These are phyloP conservation scores for Botryosphaeria agaves DNA, from an alignment of 2,329 filamentous ascomycete genomes.

Conservation along the genomic window DNA sequence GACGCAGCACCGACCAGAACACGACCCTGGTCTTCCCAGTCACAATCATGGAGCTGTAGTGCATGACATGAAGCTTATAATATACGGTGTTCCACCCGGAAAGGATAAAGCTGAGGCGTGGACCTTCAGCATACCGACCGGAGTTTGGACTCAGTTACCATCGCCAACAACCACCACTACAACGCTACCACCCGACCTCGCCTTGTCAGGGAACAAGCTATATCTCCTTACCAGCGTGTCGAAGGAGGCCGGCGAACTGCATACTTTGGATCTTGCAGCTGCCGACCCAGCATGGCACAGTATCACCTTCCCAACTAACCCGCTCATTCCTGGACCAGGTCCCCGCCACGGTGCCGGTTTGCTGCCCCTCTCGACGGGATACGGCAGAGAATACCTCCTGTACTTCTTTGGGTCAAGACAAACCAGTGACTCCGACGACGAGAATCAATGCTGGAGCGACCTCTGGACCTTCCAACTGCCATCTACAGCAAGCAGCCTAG, in stretches of 20 bases:
- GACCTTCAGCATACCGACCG: slow-evolving; percentile 11
- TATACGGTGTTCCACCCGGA: slow-evolving; percentile 8
- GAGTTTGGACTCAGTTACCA: slow-evolving; percentile 7
- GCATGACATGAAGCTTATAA: slow-evolving; percentile 4
- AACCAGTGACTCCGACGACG: slow-evolving; percentile 4
- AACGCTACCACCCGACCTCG: slow-evolving; percentile 16
- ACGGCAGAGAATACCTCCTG: slow-evolving; percentile 25
- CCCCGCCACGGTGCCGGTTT: slow-evolving; percentile 20
- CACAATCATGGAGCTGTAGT: slow-evolving; percentile 1
- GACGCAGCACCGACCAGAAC: neutral
- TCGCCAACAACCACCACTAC: slow-evolving; percentile 7
- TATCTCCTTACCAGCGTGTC: slow-evolving; percentile 17
- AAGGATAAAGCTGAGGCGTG: slow-evolving; percentile 15
- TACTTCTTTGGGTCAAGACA: slow-evolving; percentile 22
- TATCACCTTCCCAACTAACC: slow-evolving; percentile 23
- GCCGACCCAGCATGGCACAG: slow-evolving; percentile 18
- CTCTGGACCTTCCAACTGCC: slow-evolving; percentile 28
- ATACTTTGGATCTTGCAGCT: neutral
- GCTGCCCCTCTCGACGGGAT: slow-evolving; percentile 23
- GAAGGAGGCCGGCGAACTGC: slow-evolving; percentile 6
- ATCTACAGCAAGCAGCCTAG: slow-evolving; percentile 21
- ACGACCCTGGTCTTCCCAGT: neutral
- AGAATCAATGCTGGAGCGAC: slow-evolving; percentile 18
- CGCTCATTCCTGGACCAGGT: slow-evolving; percentile 22
- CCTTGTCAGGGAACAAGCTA: slow-evolving; percentile 18